Evolutionary conservation across 1,284 basidiomycete species (phyloP).

Genomic region (Somion occarium): DNA sequence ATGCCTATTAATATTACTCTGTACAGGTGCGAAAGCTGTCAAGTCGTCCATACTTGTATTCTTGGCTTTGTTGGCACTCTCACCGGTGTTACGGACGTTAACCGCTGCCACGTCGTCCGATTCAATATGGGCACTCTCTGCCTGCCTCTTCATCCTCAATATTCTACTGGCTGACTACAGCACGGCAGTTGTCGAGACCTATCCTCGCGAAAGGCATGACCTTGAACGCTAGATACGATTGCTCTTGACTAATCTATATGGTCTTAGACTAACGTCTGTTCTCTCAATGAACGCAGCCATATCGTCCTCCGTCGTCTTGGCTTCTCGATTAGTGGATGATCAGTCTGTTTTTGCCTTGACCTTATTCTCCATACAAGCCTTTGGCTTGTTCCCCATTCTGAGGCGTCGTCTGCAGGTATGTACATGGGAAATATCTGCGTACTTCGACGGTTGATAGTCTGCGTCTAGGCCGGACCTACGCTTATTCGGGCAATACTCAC

Average conservation of each 20-base stretch:
- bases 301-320: conserved; percentile 90
- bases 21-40: conserved; percentile 57
- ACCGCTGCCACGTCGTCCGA: conserved; percentile 95
- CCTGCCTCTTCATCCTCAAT: conserved; percentile 59
- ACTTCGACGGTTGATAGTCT: conserved; percentile 1
- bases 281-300: conserved; percentile 94
- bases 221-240: background rate
- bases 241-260: conserved; percentile 18
- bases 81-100: conserved; percentile 88
- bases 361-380: conserved; percentile 80
- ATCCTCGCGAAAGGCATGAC: conserved; percentile 36
- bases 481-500: conserved; percentile 49
- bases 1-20: conserved; percentile 16
- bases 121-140: conserved; percentile 92
- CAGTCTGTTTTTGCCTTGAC: conserved; percentile 88
- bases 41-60: conserved; percentile 83
- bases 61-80: conserved; percentile 82
- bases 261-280: conserved; percentile 75
- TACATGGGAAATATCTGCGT: background rate
- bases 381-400: conserved; percentile 82
- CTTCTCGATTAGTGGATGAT: conserved; percentile 83
- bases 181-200: conserved; percentile 26
- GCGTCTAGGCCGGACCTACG: conserved; percentile 17
- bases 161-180: conserved; percentile 66
- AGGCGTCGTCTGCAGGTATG: conserved; percentile 74